Evolutionary conservation across 306 rosid species (phyloP), one percentile per base, ranked within the genome.

Genomic region (Trifolium pratense): DNA sequence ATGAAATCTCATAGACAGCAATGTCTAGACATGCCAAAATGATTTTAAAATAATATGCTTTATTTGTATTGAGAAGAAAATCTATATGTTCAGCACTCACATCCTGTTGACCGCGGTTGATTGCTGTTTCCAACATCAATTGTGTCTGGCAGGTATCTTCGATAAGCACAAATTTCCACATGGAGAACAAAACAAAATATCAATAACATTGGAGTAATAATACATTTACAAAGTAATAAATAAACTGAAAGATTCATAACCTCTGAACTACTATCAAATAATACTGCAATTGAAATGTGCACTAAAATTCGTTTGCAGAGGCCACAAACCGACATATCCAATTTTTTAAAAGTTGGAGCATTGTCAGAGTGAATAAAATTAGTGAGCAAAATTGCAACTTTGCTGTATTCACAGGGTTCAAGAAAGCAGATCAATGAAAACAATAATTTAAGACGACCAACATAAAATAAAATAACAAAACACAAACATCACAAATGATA

Each of bases 121-220:
- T 69, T 90, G 87, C 78, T 84, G 89, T 79, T 87, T 59, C 84
- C 95, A 43, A 94, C 99, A 76, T 94, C 99, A 72, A 94, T 94
- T 53, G 97, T 91, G 81, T 94, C 99, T 20, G 99, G 99, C 86
- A 94, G 82, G 87, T 94, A 94, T 86, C 99, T 94, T 74, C 85
- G 66, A 15, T 34, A 75, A 58, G 57, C 68, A 59, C 21, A 63
- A 67, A 65, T 76, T 68, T 32, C 70, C 84, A 80, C 79, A 53
- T 43, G 56, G 55, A 66, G 52, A 79, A 43, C 68, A 79, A 74
- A 55, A 59, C 26, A 13, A 3, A 57, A 60, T 15, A 34, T 86
- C 68, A 81, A 40, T 36, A 81, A 25, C 67, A 53, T 43, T 36
- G 63, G 72, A 70, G 29, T 51, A 63, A 32, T 6, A 75, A 66